These are phyloP conservation scores for Strobilomyces confusus DNA, from an alignment of 768 basidiomycete species.

Conservation along the genomic window DNA sequence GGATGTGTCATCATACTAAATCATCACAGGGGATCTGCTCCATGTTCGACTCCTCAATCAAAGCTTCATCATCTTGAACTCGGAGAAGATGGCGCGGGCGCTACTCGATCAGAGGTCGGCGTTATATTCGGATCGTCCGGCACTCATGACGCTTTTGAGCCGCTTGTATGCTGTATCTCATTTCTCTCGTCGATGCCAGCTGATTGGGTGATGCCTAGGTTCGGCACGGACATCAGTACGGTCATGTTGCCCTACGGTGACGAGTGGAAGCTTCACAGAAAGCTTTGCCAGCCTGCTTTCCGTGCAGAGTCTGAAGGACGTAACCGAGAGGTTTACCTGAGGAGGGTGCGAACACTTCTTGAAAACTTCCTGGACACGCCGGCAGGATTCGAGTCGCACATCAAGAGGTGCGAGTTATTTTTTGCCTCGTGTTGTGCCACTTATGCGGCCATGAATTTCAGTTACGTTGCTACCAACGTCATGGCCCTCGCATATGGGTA, in stretches of 20 bases:
- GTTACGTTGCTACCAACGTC: conserved; percentile 25
- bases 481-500: conserved; percentile 27
- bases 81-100: conserved; percentile 24
- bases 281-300: conserved; percentile 27
- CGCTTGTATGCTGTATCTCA: conserved; percentile 7
- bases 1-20: neutral
- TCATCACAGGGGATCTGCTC: conserved; percentile 17
- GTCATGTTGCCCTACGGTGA: conserved; percentile 28
- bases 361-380: conserved; percentile 20
- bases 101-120: conserved; percentile 27
- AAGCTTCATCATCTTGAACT: conserved; percentile 25
- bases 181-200: neutral
- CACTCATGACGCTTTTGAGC: conserved; percentile 7
- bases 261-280: conserved; percentile 30
- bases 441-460: neutral
- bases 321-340: conserved; percentile 20
- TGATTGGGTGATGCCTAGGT: conserved; percentile 14
- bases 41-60: conserved; percentile 24
- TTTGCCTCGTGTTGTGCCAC: neutral
- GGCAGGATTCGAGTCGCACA: conserved; percentile 21
- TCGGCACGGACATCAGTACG: conserved; percentile 26
- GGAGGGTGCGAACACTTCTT: conserved; percentile 19
- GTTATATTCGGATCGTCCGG: conserved; percentile 28
- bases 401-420: conserved; percentile 14
- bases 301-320: conserved; percentile 18